Conservation (phyloP, 2,329 filamentous ascomycete genomes). For the Pseudogymnoascus sp. region DNA sequence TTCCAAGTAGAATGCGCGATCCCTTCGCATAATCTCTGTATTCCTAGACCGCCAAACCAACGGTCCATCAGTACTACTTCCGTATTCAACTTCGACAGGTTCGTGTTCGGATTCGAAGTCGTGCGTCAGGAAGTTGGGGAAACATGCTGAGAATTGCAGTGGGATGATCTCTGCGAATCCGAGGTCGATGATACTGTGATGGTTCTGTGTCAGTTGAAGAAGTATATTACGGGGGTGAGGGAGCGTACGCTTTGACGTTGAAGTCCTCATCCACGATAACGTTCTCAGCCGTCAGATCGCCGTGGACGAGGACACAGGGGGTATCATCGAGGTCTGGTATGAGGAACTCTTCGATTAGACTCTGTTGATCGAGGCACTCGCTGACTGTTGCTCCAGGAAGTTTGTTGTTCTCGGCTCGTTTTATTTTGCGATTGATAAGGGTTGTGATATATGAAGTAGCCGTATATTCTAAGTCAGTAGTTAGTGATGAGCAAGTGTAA, state of each 20-base stretch:
- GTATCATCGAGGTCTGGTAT: background rate
- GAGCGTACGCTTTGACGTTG: background rate
- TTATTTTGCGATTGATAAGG: too few relatives aligned
- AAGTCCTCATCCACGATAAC: background rate
- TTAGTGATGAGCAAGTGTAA: too few relatives aligned
- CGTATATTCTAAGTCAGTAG: too few relatives aligned
- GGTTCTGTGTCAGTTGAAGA: background rate
- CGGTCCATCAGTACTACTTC: background rate
- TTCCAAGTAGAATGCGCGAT: background rate
- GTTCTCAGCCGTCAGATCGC: background rate
- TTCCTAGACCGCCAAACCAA: background rate
- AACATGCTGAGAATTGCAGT: background rate
- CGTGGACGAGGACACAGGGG: background rate
- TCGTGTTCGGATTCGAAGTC: background rate
- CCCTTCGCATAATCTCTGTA: background rate
- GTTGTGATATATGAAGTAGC: too few relatives aligned
- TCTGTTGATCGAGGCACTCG: background rate
- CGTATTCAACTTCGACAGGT: background rate
- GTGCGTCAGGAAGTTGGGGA: background rate
- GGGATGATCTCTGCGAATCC: background rate
- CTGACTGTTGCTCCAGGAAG: background rate
- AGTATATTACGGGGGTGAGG: background rate
- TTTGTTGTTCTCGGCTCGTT: background rate
- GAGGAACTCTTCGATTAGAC: background rate
- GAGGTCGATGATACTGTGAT: background rate